Percentiles rank a stretch among this genome's conserved stretches.
Evolutionary conservation across 1,284 basidiomycete genomes (phyloP).

Genomic region (Leccinum griseonigrum): DNA sequence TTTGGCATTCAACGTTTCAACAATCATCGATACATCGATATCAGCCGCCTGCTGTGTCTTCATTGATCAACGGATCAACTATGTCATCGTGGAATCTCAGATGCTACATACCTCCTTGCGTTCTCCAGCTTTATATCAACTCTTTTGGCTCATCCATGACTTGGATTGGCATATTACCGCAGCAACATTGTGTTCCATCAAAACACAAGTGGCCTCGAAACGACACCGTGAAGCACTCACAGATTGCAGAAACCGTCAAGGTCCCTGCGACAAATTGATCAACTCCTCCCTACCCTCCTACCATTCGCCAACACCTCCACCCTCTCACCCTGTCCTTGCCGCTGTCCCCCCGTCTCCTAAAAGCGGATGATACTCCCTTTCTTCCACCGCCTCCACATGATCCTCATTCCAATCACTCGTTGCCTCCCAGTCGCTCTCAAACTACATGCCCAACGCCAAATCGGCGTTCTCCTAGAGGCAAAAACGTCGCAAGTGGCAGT

Average conservation of each 20-base stretch:
- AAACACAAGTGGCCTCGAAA: background rate
- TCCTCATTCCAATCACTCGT: background rate
- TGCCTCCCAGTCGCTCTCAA: background rate
- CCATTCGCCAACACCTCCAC: background rate
- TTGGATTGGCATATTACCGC: too few relatives aligned
- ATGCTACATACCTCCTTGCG: background rate
- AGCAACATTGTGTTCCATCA: background rate
- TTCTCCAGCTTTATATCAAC: background rate
- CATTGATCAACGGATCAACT: too few relatives aligned
- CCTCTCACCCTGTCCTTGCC: background rate
- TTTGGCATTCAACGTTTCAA: background rate
- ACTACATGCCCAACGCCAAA: background rate
- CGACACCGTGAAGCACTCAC: background rate
- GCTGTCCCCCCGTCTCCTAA: too few relatives aligned
- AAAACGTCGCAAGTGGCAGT: background rate
- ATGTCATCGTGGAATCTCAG: too few relatives aligned
- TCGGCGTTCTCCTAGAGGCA: background rate
- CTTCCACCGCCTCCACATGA: background rate
- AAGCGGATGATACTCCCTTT: too few relatives aligned
- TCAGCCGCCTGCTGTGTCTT: background rate
- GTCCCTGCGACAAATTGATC: background rate
- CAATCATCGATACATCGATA: background rate
- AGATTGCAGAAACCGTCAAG: background rate
- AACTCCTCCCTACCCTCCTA: background rate
- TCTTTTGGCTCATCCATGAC: background rate